Evolutionary conservation across 495 filamentous ascomycete species (phyloP), one percentile per base, ranked within the genome.

Genomic region (Oidiodendron maius): DNA sequence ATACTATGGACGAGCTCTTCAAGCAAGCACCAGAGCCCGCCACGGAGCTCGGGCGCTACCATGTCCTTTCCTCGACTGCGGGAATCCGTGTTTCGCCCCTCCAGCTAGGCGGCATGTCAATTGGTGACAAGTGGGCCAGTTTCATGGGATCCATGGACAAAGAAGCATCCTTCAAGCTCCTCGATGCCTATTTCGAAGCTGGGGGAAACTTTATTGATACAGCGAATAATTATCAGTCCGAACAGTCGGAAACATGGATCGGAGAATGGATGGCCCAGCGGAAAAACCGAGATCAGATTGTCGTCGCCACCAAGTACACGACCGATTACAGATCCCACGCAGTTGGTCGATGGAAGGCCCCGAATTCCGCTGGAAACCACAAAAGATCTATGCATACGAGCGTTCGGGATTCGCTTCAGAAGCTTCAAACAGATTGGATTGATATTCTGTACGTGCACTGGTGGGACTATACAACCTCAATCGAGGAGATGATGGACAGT

Each of bases 191-290:
- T 64, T 69, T 74, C 39, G 61, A 62, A 2, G 61, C 70, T 26
- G 82, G 82, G 9, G 83, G 83, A 39, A 86, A 86, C 64, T 84
- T 86, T 66, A 82, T 87, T 57, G 83, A 87, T 53, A 86, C 81
- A 3, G 72, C 79, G 28, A 83, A 77, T 55, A 71, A 67, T 61
- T 89, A 89, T 64, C 79, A 86, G 50, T 53, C 63, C 32, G 81
- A 74, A 40, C 55, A 85, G 46, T 82, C 78, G 11, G 83, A 87
- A 53, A 46, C 49, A 10, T 82, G 78, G 76, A 55, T 89, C 20
- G 84, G 84, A 26, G 82, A 84, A 54, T 86, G 82, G 83, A 73
- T 86, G 66, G 56, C 67, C 8, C 32, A 59, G 15, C 64, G 70
- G 12, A 60, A 62, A 1, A 69, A 67, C 23, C 69, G 82, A 0